Base-by-base conservation (phyloP, 2,329 filamentous ascomycete species). In the Botryotinia globosa region DNA sequence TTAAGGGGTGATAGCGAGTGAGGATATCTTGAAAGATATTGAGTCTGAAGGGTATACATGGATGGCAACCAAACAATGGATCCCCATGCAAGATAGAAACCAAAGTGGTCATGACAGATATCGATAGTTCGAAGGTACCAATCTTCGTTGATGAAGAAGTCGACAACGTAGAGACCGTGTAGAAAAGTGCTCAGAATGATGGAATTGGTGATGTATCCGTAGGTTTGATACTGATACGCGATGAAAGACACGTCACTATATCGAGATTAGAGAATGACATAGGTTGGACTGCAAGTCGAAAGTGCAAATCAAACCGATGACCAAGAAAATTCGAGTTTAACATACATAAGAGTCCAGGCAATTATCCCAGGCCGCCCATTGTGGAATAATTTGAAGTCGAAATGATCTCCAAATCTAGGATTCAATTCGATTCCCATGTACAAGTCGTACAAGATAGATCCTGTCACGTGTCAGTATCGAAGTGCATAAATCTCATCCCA, bases 131-230 rank as follows among this genome's bases (percentile, higher is more conserved):
- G 79, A 58, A 84, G 78, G 73, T 85, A 85, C 84, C 85, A 86
- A 20, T 82, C 81, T 74, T 86, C 85, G 12, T 86, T 85, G 65
- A 83, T 77, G 67, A 86, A 86, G 72, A 86, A 86, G 64, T 86
- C 84, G 0, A 85, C 74, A 12, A 85, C 82, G 68, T 86, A 86
- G 12, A 85, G 75, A 0, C 78, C 77, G 73, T 86, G 85, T 2
- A 86, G 80, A 45, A 84, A 78, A 10, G 82, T 82, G 14, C 84
- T 81, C 14, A 86, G 79, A 1, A 86, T 75, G 22, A 86, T 80
- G 2, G 82, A 82, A 45, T 82, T 82, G 20, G 80, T 82, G 68
- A 85, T 77, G n/a, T 80, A 81, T 25, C 82, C 82, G 48, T 82
- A 79, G 1, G 76, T 80, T 68, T 85, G 81, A 73, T 84, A 83